These are phyloP conservation scores for Gorgonomyces haynaldii DNA, from an alignment of 192 early-diverging fungal species.

Conservation along the genomic window DNA sequence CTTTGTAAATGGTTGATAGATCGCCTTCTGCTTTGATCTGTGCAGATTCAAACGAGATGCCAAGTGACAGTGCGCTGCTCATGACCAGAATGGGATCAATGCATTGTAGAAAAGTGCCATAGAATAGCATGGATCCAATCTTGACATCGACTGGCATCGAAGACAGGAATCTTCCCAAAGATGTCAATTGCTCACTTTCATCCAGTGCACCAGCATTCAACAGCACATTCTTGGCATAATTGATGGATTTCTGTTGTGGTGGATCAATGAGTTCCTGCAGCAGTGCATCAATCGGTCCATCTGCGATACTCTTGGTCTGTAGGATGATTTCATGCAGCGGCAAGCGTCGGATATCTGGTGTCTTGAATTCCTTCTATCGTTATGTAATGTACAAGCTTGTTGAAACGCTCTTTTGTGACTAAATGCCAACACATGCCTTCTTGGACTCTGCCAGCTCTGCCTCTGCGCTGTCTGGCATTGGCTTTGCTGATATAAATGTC, in stretches of 20 bases:
- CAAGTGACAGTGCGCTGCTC: too few relatives aligned
- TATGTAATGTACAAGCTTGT: slow-evolving; percentile 25
- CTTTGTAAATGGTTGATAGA: too few relatives aligned
- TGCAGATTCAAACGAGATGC: too few relatives aligned
- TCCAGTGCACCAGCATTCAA: slow-evolving; percentile 39
- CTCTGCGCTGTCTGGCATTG: slow-evolving; percentile 58
- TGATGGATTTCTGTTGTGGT: slow-evolving; percentile 44
- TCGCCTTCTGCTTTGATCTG: too few relatives aligned
- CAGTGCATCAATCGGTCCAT: slow-evolving; percentile 25
- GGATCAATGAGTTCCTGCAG: slow-evolving; percentile 53
- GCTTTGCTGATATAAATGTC: slow-evolving; percentile 56
- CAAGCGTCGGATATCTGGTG: slow-evolving; percentile 67
- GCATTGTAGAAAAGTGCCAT: slow-evolving; percentile 38
- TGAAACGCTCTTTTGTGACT: slow-evolving; percentile 38
- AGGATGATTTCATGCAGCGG: slow-evolving; percentile 66
- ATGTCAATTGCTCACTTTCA: slow-evolving; percentile 38
- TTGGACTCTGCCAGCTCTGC: slow-evolving; percentile 73
- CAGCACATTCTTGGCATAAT: slow-evolving; percentile 47
- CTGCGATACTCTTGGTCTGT: not conserved
- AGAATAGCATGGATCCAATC: slow-evolving; percentile 29
- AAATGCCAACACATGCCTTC: slow-evolving; percentile 68
- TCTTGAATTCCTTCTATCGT: slow-evolving; percentile 33
- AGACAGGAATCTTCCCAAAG: slow-evolving; percentile 58
- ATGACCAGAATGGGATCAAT: slow-evolving; percentile 40
- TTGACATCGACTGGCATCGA: slow-evolving; percentile 64